A percentile compares a stretch with the other conserved stretches of the same genome.
Conservation (phyloP, 148 eudicot genomes). For the Dysphania ambrosioides region DNA sequence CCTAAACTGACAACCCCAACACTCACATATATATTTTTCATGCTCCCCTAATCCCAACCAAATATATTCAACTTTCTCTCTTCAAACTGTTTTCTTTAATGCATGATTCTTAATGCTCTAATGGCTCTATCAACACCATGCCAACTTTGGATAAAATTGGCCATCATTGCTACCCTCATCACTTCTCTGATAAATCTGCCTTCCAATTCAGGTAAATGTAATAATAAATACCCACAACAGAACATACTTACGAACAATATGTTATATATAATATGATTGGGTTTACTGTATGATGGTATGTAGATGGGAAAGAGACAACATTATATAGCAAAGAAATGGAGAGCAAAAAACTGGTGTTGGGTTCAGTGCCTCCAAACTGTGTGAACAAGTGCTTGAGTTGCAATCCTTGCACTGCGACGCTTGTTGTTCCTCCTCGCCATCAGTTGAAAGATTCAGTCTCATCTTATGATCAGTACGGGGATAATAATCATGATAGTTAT, state of each 20-base stretch:
- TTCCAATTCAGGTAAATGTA: conserved; percentile 32
- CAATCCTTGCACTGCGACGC: conserved; percentile 32
- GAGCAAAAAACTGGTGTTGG: conserved; percentile 22
- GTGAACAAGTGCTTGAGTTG: conserved; percentile 36
- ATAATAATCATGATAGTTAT: conserved; percentile 30
- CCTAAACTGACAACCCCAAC: not conserved
- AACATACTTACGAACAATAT: too few species aligned
- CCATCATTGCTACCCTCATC: conserved; percentile 18
- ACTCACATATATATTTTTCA: conserved; percentile 6
- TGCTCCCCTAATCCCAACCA: conserved; percentile 19
- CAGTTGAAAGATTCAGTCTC: not conserved
- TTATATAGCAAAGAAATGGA: not conserved
- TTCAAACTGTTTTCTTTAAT: not conserved
- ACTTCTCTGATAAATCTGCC: conserved; percentile 9
- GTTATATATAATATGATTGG: not conserved
- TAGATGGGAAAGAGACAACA: conserved; percentile 16
- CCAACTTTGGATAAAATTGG: not conserved
- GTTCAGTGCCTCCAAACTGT: conserved; percentile 39
- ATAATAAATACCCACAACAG: not conserved
- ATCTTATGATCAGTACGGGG: conserved; percentile 9
- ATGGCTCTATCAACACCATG: conserved; percentile 22
- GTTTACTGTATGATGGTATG: not conserved
- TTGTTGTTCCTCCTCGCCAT: conserved; percentile 21
- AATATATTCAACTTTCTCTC: not conserved
- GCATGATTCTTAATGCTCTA: not conserved